phyloP scores from a whole-genome alignment of 306 rosid species.

The Quercus alba region DNA sequence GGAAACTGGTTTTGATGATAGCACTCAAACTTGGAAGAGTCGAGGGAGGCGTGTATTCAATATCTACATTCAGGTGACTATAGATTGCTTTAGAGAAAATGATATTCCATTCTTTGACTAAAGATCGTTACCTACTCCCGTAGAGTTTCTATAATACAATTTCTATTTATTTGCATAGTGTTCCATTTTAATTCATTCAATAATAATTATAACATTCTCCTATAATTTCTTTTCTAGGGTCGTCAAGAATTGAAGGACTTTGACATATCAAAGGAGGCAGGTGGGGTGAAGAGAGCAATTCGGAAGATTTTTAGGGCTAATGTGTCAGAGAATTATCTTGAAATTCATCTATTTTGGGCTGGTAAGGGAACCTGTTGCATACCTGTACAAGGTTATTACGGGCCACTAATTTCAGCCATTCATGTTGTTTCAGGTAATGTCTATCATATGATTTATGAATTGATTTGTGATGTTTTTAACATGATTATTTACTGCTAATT shows the following conservation, averaged over 20 bases:
- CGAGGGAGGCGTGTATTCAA: conserved; percentile 68
- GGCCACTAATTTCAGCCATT: conserved; percentile 74
- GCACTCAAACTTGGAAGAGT: conserved; percentile 50
- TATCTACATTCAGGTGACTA: conserved; percentile 64
- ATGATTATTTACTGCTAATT: too few relatives aligned
- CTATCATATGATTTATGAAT: too few relatives aligned
- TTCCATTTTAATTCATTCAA: too few relatives aligned
- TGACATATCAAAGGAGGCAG: conserved; percentile 60
- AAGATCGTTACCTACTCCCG: background rate
- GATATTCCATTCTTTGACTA: background rate
- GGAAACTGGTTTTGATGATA: conserved; percentile 38
- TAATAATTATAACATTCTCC: too few relatives aligned
- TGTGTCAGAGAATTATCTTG: conserved; percentile 59
- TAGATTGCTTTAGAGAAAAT: too few relatives aligned
- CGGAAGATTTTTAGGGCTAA: conserved; percentile 24
- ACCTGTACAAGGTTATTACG: conserved; percentile 56
- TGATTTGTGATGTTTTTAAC: too few relatives aligned
- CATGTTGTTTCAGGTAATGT: conserved; percentile 62
- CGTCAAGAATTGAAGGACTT: conserved; percentile 53
- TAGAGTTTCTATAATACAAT: too few relatives aligned
- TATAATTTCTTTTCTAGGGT: conserved; percentile 32
- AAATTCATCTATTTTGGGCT: conserved; percentile 83
- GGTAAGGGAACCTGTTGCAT: conserved; percentile 85
- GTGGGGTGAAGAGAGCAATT: conserved; percentile 22
- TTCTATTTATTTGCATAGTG: too few relatives aligned